Base-by-base conservation (phyloP, 2,329 filamentous ascomycete species). In the Parafenestella ontariensis region DNA sequence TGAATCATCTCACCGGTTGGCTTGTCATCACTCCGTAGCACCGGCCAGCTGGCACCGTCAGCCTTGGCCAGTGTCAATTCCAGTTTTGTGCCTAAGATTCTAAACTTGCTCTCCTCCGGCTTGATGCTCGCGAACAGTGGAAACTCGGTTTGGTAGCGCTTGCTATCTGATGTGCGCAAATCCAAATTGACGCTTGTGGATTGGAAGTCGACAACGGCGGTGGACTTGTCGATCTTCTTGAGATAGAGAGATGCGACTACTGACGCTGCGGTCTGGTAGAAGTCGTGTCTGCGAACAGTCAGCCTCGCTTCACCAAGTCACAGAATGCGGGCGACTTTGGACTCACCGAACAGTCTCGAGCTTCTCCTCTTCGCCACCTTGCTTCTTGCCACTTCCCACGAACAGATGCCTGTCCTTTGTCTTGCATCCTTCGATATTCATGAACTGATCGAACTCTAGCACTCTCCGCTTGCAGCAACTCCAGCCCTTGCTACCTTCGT, bases 401-500 rank as follows among this genome's bases (percentile, higher is more conserved):
- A 97, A 99, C 62, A 96, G 77, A 80, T 99, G 95, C 56, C 85
- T 83, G 39, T 83, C 81, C 77, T 93, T 95, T 39, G 89, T 92
- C 74, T 87, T 87, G 79, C 95, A 99, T 1, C 95, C 95, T 66
- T 90, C 87, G 55, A 99, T 94, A 77, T 91, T 95, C 88, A 99
- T 88, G 78, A 99, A 99, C 77, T 98, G 89, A 75, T 99, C 93
- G 76, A 99, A 99, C 73, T 99, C 95, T 54, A 99, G 80, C 53
- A 99, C 95, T 33, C 92, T 85, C 68, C 92, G 84, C 85, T 98
- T 98, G 80, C 95, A 99, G 82, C 95, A 99, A 55, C 88, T 92
- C 83, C 95, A 99, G 1, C 95, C 95, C 81, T 99, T 99, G 49
- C 91, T 96, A 31, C 95, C 95, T 80, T 99, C 95, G 76, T 99